Conservation (phyloP, 2,329 filamentous ascomycete species). For the Ploettnerulaceae sp. region DNA sequence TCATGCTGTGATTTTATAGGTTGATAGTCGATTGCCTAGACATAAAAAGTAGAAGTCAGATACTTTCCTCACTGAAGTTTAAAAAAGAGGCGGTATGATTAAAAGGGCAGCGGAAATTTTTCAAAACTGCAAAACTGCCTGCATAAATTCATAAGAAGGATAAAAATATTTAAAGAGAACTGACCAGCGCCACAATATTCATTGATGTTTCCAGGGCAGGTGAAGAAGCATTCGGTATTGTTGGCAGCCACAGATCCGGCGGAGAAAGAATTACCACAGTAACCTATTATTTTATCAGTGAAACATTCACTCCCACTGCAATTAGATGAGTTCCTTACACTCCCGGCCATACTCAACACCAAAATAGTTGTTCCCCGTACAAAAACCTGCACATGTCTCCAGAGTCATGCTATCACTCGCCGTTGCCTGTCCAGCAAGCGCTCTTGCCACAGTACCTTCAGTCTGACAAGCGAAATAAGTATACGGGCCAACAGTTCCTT, state of each 20-base stretch:
- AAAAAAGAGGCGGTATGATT: no score
- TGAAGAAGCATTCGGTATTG: constrained; percentile 18
- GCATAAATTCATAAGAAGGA: no score
- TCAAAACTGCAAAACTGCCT: no score
- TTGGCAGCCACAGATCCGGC: constrained; percentile 11
- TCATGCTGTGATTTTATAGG: no score
- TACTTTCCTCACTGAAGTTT: no score
- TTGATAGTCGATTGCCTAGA: no score
- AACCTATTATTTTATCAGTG: constrained; percentile 6
- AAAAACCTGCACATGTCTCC: constrained; percentile 29
- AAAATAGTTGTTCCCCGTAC: constrained; percentile 30
- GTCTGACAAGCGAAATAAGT: constrained; percentile 18
- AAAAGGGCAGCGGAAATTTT: no score
- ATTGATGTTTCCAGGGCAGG: constrained; percentile 18
- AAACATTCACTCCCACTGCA: neutral
- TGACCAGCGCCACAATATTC: constrained; percentile 25
- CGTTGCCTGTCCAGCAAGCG: constrained; percentile 21
- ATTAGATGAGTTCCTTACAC: constrained; percentile 19
- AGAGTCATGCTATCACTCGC: constrained; percentile 30
- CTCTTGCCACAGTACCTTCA: constrained; percentile 17
- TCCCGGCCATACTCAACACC: constrained; percentile 37
- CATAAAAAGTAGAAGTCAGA: no score
- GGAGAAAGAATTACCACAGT: constrained; percentile 42
- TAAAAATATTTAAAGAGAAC: no score
- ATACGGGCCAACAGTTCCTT: constrained; percentile 16